Evolutionary conservation across 1,284 basidiomycete species (phyloP), one percentile per base, ranked within the genome.

Genomic region (Trametes pubescens): DNA sequence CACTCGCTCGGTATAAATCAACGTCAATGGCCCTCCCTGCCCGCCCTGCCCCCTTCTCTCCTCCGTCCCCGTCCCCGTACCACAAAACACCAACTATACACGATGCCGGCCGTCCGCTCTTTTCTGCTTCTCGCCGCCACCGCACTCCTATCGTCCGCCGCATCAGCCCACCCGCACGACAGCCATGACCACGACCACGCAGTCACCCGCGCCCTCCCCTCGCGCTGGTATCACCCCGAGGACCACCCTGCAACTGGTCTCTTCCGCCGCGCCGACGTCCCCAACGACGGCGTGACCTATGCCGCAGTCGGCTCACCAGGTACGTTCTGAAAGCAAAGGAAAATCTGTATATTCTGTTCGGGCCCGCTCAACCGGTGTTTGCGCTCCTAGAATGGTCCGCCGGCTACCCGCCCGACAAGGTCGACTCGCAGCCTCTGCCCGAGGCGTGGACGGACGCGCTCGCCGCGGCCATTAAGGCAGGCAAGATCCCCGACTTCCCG

Each of bases 401-500:
- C 10, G 80, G 79, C 3, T 92, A 82, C 73, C 88, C 88, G 21
- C 35, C 59, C 9, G 69, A 67, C 35, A 72, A 76, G n/a, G 82
- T 84, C 21, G 80, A 85, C 71, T 70, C 80, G 2, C 72, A 73
- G 24, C 65, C 75, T 21, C 80, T 90, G 64, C 90, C 92, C 11
- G 72, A 80, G 61, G 78, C 76, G 48, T 95, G 94, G 93, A 75
- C 84, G 37, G 81, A 86, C 73, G 90, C 91, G 9, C 81, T 93
- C 69, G 80, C 84, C 62, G 80, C 79, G 7, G 92, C 91, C 40
- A 81, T 89, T 43, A 70, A 80, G n/a, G 84, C 86, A 5, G 91
- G 91, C 51, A 86, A 85, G 69, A 93, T 95, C 59, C 93, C 94
- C 10, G 73, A 86, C 71, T 80, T 93, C 59, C 87, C 91, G 13